Evolutionary conservation across 352 stramenopile species (phyloP).

Genomic region (Pythium guiyangense): DNA sequence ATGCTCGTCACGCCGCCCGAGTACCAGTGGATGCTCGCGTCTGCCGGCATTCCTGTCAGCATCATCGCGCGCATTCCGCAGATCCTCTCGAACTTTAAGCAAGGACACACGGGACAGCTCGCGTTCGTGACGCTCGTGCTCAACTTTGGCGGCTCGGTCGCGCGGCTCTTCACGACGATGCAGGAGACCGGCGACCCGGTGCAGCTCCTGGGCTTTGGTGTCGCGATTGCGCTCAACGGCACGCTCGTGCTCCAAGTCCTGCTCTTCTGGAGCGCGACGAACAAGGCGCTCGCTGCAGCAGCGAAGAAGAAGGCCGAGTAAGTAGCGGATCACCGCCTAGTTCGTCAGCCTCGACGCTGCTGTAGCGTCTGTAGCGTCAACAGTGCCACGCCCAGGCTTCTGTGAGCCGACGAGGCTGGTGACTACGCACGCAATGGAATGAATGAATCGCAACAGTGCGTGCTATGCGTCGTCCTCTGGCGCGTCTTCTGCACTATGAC

Average conservation of each 20-base stretch:
- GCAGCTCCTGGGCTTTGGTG: slow-evolving; percentile 60
- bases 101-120: slow-evolving; percentile 85
- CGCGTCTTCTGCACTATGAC: no score
- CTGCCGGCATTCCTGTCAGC: slow-evolving; percentile 68
- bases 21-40: slow-evolving; percentile 70
- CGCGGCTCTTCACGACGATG: slow-evolving; percentile 84
- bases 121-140: slow-evolving; percentile 82
- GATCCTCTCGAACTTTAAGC: slow-evolving; percentile 86
- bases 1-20: slow-evolving; percentile 70
- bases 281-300: slow-evolving; percentile 52
- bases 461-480: no score
- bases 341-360: not conserved
- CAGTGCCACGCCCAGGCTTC: not conserved
- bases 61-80: slow-evolving; percentile 79
- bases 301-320: slow-evolving; percentile 76
- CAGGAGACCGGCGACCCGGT: slow-evolving; percentile 82
- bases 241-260: slow-evolving; percentile 77
- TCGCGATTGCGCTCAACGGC: slow-evolving; percentile 73
- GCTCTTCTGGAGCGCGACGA: slow-evolving; percentile 79
- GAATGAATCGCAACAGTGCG: no score
- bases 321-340: not conserved
- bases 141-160: slow-evolving; percentile 77
- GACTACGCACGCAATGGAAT: no score
- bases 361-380: no score
- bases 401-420: no score